Evolutionary conservation across 2,329 filamentous ascomycete species (phyloP).

Genomic region (Fusarium sp.): DNA sequence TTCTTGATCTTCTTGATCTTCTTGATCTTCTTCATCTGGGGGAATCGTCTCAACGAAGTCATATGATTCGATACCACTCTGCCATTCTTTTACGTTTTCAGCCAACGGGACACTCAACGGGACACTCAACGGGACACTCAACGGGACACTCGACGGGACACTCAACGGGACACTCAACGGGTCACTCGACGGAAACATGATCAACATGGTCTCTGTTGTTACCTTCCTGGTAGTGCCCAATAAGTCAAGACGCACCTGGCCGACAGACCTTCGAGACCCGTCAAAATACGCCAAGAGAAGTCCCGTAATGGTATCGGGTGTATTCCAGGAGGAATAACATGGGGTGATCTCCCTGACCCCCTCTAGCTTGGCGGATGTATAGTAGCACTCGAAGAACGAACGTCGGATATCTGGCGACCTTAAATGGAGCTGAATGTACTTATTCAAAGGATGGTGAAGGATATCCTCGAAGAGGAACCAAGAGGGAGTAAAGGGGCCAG

Average conservation of each 20-base stretch:
- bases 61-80: no score
- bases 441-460: no score
- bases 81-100: no score
- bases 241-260: background rate
- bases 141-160: no score
- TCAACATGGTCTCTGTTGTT: background rate
- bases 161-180: no score
- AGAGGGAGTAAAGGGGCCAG: background rate
- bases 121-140: no score
- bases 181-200: no score
- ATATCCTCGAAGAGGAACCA: background rate
- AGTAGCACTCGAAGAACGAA: background rate
- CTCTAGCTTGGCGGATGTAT: background rate
- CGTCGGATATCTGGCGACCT: background rate
- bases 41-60: no score
- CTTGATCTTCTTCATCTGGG: background rate
- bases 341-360: background rate
- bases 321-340: background rate
- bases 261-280: background rate
- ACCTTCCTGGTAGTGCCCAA: rapidly evolving
- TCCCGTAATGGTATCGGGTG: background rate
- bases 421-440: background rate
- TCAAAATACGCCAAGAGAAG: background rate
- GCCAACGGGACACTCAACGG: no score
- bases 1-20: background rate